Conservation (phyloP, 257 asterid genomes). For the Knoxia roxburghii region DNA sequence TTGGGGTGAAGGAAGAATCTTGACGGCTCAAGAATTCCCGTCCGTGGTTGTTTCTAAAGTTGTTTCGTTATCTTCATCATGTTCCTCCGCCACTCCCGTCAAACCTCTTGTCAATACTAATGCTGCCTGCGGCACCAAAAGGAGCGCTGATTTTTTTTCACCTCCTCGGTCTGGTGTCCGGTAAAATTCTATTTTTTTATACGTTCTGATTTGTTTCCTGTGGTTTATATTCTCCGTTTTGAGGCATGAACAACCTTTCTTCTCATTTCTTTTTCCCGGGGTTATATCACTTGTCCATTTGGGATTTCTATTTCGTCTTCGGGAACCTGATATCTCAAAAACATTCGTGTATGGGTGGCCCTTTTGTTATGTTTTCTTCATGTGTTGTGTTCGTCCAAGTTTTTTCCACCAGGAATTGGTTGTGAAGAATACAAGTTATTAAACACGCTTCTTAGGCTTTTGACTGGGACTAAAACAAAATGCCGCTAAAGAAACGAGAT, state of each 20-base stretch:
- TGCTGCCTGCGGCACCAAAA: conserved; percentile 56
- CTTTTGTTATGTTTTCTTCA: background rate
- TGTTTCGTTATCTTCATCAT: conserved; percentile 45
- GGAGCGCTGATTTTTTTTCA: conserved; percentile 72
- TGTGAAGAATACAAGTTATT: background rate
- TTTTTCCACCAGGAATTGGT: background rate
- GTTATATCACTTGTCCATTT: background rate
- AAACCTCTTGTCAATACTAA: conserved; percentile 21
- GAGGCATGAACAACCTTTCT: background rate
- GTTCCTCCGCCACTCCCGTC: conserved; percentile 42
- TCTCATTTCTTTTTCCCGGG: no score
- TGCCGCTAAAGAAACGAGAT: background rate
- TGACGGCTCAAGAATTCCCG: conserved; percentile 52
- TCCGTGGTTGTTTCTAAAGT: conserved; percentile 31
- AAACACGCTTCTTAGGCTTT: background rate
- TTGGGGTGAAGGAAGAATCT: conserved; percentile 48
- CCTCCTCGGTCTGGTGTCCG: conserved; percentile 69
- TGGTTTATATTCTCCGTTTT: background rate
- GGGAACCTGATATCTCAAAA: conserved; percentile 19
- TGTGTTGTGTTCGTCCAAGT: background rate
- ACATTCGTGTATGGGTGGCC: background rate
- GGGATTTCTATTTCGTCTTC: conserved; percentile 10
- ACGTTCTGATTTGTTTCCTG: background rate
- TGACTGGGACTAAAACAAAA: background rate
- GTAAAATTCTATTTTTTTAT: conserved; percentile 17